Evolutionary conservation across 345 rosid genomes (phyloP), one percentile per base, ranked within the genome.

Genomic region (Boechera divaricarpa): DNA sequence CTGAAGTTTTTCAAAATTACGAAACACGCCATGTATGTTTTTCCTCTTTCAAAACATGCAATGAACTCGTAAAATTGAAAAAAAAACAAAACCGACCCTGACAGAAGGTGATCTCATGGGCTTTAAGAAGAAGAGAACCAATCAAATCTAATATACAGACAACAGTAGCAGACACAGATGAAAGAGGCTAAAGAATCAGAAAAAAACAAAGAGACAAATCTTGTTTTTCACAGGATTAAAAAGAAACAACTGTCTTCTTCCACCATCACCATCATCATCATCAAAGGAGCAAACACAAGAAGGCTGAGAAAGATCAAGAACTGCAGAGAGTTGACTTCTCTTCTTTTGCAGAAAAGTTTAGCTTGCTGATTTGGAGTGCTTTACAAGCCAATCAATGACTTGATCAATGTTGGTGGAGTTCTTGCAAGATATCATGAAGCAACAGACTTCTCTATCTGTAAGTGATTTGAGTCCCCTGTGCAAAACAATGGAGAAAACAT

Each of bases 341-440:
- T 77, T 44, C 58, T 65, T 64, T 9, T 45, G 59, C n/a, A 3
- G 16, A 35, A 53, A 11, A 26, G 16, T 60, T 59, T 80, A 89
- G 79, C 77, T 87, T 67, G 83, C 84, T 38, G 94, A 82, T 77
- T 91, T 93, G 5, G 98, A 91, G 73, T 93, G 97, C 83, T 93
- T 93, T 35, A 93, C 85, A 63, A 93, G 97, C 98, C 98, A 93
- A 76, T 93, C 92, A 62, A 93, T 91, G 58, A 93, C 97, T 0
- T 85, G 85, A 65, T 91, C 98, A 21, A 93, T 88, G 84, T 93
- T 93, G 53, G 90, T 86, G 1, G 97, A 88, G 85, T 93, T 88
- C 88, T 88, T 93, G 96, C 98, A 91, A 5, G 98, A 93, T 75
- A 93, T 93, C 96, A 91, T 93, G 77, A 82, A 86, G 83, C 94